These are phyloP conservation scores for Scheffersomyces amazonensis DNA, from an alignment of 805 yeast genomes.

Conservation along the genomic window DNA sequence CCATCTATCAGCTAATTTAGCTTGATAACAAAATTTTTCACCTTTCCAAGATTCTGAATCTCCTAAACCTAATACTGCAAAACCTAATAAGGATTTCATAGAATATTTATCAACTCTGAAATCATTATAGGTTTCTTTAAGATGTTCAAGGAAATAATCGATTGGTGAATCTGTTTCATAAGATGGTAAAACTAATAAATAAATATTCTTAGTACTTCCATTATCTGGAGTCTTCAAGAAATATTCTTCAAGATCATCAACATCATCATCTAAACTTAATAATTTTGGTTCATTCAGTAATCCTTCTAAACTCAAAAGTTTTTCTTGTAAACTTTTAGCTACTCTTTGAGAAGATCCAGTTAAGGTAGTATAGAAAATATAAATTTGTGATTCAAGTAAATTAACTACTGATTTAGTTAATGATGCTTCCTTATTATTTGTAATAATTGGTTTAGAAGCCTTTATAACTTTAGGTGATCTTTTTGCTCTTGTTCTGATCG, in stretches of 20 bases:
- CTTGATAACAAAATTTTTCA: slow-evolving; percentile 83
- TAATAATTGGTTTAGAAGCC: slow-evolving; percentile 21
- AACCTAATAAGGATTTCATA: slow-evolving; percentile 65
- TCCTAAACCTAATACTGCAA: slow-evolving; percentile 83
- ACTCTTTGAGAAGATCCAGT: slow-evolving; percentile 79
- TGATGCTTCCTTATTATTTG: slow-evolving; percentile 23
- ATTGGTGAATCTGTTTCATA: slow-evolving; percentile 92
- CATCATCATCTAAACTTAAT: slow-evolving; percentile 71
- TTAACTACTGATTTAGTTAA: slow-evolving; percentile 38
- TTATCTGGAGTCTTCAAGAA: slow-evolving; percentile 61
- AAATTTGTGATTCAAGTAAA: slow-evolving; percentile 53
- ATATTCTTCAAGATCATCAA: slow-evolving; percentile 80
- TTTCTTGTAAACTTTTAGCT: slow-evolving; percentile 51
- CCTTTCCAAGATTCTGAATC: slow-evolving; percentile 80
- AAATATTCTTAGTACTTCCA: slow-evolving; percentile 44
- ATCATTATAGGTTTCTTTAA: slow-evolving; percentile 79
- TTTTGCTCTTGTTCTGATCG: slow-evolving; percentile 13
- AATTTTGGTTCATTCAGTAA: slow-evolving; percentile 45
- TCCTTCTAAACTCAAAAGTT: slow-evolving; percentile 24
- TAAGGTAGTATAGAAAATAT: slow-evolving; percentile 77
- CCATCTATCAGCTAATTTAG: slow-evolving; percentile 68
- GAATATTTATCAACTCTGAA: slow-evolving; percentile 86
- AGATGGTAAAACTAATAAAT: slow-evolving; percentile 78
- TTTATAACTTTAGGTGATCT: slow-evolving; percentile 42
- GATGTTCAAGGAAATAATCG: slow-evolving; percentile 78